Percentiles rank a stretch among this genome's conserved stretches.
Evolutionary conservation across 2,329 filamentous ascomycete species (phyloP).

Genomic region (Curvularia hawaiiensis): DNA sequence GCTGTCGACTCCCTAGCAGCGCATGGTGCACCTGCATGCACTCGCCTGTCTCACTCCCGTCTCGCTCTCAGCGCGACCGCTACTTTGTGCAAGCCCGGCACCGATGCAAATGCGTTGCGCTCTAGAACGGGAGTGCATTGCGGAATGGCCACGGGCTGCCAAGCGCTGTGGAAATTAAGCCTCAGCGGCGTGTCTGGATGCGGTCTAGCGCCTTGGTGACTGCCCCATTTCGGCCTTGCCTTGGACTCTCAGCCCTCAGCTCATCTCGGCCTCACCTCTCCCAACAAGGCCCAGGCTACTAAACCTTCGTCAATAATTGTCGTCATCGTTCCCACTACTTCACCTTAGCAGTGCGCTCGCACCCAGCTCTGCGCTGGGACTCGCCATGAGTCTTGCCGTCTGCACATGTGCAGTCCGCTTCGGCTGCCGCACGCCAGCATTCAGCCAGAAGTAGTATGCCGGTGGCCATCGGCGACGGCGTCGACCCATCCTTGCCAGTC

Average conservation of each 20-base stretch:
- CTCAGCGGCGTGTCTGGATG: conserved; percentile 10
- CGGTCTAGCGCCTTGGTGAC: conserved; percentile 16
- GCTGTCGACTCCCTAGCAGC: neutral
- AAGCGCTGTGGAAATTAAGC: conserved; percentile 26
- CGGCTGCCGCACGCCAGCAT: conserved; percentile 16
- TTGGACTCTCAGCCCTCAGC: conserved; percentile 12
- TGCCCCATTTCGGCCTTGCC: conserved; percentile 16
- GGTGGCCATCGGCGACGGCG: conserved; percentile 11
- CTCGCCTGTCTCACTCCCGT: neutral
- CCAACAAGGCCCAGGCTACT: conserved; percentile 6
- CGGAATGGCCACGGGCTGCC: conserved; percentile 14
- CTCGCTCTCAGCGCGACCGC: conserved; percentile 13
- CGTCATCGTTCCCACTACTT: conserved; percentile 12
- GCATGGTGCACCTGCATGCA: conserved; percentile 7
- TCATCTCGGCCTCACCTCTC: conserved; percentile 32
- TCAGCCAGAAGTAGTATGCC: conserved; percentile 19
- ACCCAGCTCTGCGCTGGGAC: neutral
- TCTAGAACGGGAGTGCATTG: conserved; percentile 22
- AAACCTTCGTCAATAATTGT: conserved; percentile 8
- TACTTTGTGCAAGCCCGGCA: neutral
- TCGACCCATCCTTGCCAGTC: conserved; percentile 14
- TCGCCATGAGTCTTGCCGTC: neutral
- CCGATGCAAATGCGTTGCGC: neutral
- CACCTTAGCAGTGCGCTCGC: neutral
- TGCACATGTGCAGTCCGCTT: conserved; percentile 12